A percentile compares a stretch with the other conserved stretches of the same genome.
Evolutionary conservation across 768 basidiomycete genomes (phyloP).

Genomic region (Pisolithus sp.): DNA sequence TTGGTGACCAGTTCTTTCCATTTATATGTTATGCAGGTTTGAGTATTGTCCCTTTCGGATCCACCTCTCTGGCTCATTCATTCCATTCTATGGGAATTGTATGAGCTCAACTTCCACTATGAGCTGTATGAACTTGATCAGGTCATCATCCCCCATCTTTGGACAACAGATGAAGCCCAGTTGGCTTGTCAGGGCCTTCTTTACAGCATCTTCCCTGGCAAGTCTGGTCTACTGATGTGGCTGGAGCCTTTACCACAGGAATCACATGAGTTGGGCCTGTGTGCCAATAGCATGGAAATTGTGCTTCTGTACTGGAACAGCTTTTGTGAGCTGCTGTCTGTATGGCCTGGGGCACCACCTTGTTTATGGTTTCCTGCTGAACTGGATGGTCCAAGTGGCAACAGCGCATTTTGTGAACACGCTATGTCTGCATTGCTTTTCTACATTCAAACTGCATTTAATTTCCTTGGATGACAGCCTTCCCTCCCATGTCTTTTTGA

Average conservation of each 20-base stretch:
- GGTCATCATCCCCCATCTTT: background rate
- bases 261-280: background rate
- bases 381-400: background rate
- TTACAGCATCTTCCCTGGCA: constrained; percentile 2
- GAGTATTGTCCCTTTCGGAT: background rate
- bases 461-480: background rate
- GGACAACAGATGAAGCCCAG: constrained; percentile 2
- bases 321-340: background rate
- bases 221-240: constrained; percentile 2
- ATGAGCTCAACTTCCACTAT: background rate
- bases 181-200: background rate
- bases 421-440: background rate
- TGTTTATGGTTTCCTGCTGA: background rate
- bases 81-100: background rate
- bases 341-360: background rate
- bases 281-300: background rate
- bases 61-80: background rate
- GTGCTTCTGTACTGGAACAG: background rate
- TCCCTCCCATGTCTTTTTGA: background rate
- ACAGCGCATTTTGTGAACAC: background rate
- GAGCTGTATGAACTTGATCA: constrained; percentile 11
- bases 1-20: background rate
- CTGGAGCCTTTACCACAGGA: background rate
- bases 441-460: background rate
- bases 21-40: background rate